A percentile compares a stretch with the other conserved stretches of the same genome.
phyloP scores from a whole-genome alignment of 805 yeast species.

The Kodamaea leandrae region DNA sequence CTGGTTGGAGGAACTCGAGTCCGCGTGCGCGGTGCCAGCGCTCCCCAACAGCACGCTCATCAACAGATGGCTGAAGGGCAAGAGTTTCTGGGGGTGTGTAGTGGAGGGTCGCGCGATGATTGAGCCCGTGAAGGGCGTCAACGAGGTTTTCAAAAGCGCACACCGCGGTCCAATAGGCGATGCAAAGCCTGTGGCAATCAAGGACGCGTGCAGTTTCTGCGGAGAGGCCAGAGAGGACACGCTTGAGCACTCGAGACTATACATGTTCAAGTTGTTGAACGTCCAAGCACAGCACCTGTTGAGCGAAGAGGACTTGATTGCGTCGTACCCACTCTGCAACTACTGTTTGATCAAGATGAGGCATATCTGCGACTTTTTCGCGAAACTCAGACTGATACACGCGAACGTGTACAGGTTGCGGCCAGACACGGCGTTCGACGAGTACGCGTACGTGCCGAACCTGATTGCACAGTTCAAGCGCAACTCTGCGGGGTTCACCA shows the following conservation, averaged over 20 bases:
- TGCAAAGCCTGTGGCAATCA: constrained; percentile 70
- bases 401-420: constrained; percentile 57
- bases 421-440: constrained; percentile 27
- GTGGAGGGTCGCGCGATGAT: constrained; percentile 78
- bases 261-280: constrained; percentile 53
- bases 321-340: constrained; percentile 70
- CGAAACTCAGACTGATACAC: constrained; percentile 64
- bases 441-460: constrained; percentile 18
- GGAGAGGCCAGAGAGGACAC: constrained; percentile 72
- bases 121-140: constrained; percentile 83
- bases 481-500: constrained; percentile 8
- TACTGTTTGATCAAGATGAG: constrained; percentile 78
- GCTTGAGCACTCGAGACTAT: constrained; percentile 74
- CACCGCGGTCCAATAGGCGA: constrained; percentile 22
- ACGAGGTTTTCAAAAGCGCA: constrained; percentile 62
- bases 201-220: constrained; percentile 77
- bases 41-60: constrained; percentile 55
- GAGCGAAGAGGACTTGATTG: constrained; percentile 25
- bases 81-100: constrained; percentile 58
- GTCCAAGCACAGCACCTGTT: neutral
- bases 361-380: constrained; percentile 78
- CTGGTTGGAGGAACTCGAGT: constrained; percentile 74
- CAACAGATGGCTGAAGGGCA: constrained; percentile 42
- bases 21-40: constrained; percentile 32
- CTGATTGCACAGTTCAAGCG: constrained; percentile 29